Percentiles rank a stretch among this genome's conserved stretches.
These are phyloP conservation scores for Pichia sp. DNA, from an alignment of 1,139 yeast species.

Conservation along the genomic window DNA sequence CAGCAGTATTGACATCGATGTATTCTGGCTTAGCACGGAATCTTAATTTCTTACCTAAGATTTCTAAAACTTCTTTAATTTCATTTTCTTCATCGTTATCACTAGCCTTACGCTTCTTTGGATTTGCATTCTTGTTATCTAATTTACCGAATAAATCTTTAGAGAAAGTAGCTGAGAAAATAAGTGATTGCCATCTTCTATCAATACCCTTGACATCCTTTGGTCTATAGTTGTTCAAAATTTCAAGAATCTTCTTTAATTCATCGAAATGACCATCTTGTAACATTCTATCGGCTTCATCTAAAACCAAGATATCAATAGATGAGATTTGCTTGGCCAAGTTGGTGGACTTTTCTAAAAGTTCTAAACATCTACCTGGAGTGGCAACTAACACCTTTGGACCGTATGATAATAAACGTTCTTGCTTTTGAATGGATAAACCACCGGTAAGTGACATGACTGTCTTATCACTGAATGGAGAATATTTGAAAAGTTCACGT, in stretches of 20 bases:
- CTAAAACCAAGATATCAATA: slow-evolving; percentile 74
- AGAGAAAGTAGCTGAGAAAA: slow-evolving; percentile 94
- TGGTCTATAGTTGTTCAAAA: slow-evolving; percentile 41
- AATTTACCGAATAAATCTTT: slow-evolving; percentile 78
- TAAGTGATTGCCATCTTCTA: slow-evolving; percentile 79
- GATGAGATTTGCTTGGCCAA: slow-evolving; percentile 55
- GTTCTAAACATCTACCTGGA: slow-evolving; percentile 90
- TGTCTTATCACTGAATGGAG: slow-evolving; percentile 55
- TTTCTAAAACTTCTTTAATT: slow-evolving; percentile 41
- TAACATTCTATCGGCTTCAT: slow-evolving; percentile 95
- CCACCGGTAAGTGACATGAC: slow-evolving; percentile 93
- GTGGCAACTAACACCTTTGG: slow-evolving; percentile 95
- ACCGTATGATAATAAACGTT: slow-evolving; percentile 66
- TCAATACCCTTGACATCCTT: slow-evolving; percentile 32
- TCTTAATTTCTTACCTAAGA: slow-evolving; percentile 56
- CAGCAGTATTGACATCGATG: slow-evolving; percentile 86
- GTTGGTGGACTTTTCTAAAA: slow-evolving; percentile 62
- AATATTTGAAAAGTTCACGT: slow-evolving; percentile 55
- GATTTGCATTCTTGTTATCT: slow-evolving; percentile 39
- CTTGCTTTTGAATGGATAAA: slow-evolving; percentile 88
- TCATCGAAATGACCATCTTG: slow-evolving; percentile 98
- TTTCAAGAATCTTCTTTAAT: slow-evolving; percentile 74
- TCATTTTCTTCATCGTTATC: slow-evolving; percentile 44
- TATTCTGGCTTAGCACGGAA: slow-evolving; percentile 61
- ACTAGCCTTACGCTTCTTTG: slow-evolving; percentile 33